Evolutionary conservation across 345 rosid genomes (phyloP), one percentile per base, ranked within the genome.

Genomic region (Gossypium mustelinum): DNA sequence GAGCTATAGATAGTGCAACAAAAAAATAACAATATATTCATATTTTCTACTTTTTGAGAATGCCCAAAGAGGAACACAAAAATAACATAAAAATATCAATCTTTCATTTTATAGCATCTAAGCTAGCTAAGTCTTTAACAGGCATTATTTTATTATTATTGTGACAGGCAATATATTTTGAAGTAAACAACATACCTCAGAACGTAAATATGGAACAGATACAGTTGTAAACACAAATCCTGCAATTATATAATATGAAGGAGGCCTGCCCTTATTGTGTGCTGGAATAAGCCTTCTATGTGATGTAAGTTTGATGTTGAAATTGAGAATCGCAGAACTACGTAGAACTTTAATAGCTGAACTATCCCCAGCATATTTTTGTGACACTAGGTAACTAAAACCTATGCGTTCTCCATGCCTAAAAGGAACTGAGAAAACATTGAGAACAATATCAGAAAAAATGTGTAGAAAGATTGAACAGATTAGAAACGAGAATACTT

Each of bases 371-470:
- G 87, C 74, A 75, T 90, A 90, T 62, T 90, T 88, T 68, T 90
- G 94, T 27, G 94, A 84, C 34, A 90, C 85, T 47, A 90, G 92
- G 76, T 88, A 88, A 77, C 94, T 88, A 81, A 88, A 88, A 68
- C 94, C 86, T 59, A 88, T 88, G 69, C 94, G 89, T 79, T 90
- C 94, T 45, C 94, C 94, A 79, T 86, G 90, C 79, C 90, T 81
- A 76, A 90, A 90, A 17, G 94, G 90, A 80, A 90, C 94, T 90
- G 90, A 75, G 68, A 45, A 82, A 67, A 74, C 69, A 77, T 27
- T 73, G 64, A 68, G 16, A 59, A 22, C 54, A 47, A 41, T 1
- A 24, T 61, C 69, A 69, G 44, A 45, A 20, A 13, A 68, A 18
- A 51, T 16, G 29, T 20, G 16, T 17, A 59, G 39, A 50, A 66